Conservation (phyloP, 192 early-diverging fungal species). For the Haplosporangium gracile region DNA sequence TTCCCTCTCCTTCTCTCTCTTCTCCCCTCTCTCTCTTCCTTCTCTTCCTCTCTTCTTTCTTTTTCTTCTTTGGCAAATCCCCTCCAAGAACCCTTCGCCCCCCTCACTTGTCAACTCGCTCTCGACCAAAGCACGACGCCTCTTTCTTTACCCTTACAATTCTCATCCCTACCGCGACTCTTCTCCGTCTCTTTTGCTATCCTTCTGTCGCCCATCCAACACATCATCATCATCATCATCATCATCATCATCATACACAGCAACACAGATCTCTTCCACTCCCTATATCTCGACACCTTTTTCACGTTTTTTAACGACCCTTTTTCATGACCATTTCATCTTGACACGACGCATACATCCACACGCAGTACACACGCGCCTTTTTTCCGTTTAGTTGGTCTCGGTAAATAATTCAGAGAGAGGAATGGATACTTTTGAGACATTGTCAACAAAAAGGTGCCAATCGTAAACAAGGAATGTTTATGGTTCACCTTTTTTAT, state of each 20-base stretch:
- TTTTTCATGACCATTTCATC: slow-evolving; percentile 3
- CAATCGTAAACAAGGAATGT: too few species aligned
- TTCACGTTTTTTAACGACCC: neutral
- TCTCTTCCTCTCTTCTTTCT: slow-evolving; percentile 39
- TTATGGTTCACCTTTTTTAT: neutral
- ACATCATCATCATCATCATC: neutral
- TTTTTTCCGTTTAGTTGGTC: neutral
- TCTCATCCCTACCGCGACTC: neutral
- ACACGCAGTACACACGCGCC: neutral
- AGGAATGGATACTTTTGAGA: neutral
- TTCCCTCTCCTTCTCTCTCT: slow-evolving; percentile 9
- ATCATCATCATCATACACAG: neutral
- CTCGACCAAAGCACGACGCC: neutral
- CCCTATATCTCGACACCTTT: neutral
- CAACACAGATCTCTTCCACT: neutral
- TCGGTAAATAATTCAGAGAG: slow-evolving; percentile 1
- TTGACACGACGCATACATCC: neutral
- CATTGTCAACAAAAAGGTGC: too few species aligned
- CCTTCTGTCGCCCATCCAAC: neutral
- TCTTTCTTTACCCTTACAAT: neutral
- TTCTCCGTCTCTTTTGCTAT: neutral
- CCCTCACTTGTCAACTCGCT: neutral
- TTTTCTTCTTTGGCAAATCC: neutral
- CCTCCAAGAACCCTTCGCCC: neutral
- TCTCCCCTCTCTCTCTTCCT: slow-evolving; percentile 48